phyloP scores from a whole-genome alignment of 768 basidiomycete genomes.

The Mycena haematopus region DNA sequence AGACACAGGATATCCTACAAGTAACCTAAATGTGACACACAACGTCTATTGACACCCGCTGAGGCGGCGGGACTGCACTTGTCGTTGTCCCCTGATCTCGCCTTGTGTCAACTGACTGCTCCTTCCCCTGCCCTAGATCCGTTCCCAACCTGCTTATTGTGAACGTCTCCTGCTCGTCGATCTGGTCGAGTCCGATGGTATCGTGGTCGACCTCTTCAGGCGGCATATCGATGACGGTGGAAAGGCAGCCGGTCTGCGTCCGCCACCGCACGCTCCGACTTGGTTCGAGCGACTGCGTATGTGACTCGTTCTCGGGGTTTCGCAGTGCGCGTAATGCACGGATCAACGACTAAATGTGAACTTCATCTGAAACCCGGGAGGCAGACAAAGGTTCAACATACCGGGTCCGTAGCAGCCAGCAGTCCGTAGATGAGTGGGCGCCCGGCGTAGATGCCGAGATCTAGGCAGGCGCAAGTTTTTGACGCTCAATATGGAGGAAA shows the following conservation, averaged over 20 bases:
- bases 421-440: constrained; percentile 8
- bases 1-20: too few relatives aligned
- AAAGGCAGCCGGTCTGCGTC: neutral
- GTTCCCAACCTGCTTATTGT: neutral
- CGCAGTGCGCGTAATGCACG: constrained; percentile 14
- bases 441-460: constrained; percentile 9
- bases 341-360: constrained; percentile 7
- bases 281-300: neutral
- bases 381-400: constrained; percentile 2
- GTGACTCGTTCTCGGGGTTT: constrained; percentile 2
- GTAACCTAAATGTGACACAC: constrained; percentile 5
- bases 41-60: constrained; percentile 6
- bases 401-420: constrained; percentile 9
- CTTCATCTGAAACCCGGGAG: neutral
- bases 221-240: constrained; percentile 5
- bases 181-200: neutral
- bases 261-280: neutral
- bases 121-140: constrained; percentile 1
- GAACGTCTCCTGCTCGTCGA: neutral
- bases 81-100: neutral
- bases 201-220: neutral
- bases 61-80: too few relatives aligned
- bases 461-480: neutral
- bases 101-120: neutral
- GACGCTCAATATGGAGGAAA: neutral